Evolutionary conservation across 1,139 yeast genomes (phyloP).

Genomic region (Yamadazyma trypodendri): DNA sequence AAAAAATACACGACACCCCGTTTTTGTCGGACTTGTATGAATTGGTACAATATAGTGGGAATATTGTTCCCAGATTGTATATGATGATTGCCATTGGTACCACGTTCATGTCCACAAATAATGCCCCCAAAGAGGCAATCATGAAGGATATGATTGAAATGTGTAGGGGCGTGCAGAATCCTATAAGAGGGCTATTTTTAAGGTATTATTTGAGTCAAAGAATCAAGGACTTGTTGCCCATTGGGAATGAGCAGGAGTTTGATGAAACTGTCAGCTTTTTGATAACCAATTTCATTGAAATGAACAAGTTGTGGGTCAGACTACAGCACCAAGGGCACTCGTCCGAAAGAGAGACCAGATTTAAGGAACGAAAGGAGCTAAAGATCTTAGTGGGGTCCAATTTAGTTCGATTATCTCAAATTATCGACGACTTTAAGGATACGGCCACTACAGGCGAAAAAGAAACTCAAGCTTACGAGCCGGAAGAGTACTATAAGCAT

Average conservation of each 20-base stretch:
- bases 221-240: constrained; percentile 69
- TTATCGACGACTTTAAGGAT: constrained; percentile 58
- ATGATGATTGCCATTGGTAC: constrained; percentile 96
- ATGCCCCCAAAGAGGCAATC: constrained; percentile 81
- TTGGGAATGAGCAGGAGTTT: constrained; percentile 44
- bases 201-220: constrained; percentile 87
- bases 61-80: constrained; percentile 86
- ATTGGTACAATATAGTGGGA: constrained; percentile 92
- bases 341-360: constrained; percentile 72
- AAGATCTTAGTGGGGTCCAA: constrained; percentile 92
- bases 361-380: constrained; percentile 79
- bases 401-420: constrained; percentile 82
- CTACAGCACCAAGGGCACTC: constrained; percentile 95
- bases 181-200: constrained; percentile 83
- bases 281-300: constrained; percentile 85
- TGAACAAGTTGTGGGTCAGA: constrained; percentile 97
- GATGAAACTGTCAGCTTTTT: constrained; percentile 71
- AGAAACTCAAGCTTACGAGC: constrained; percentile 21
- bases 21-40: constrained; percentile 91
- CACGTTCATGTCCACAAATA: constrained; percentile 74
- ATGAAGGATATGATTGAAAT: constrained; percentile 96
- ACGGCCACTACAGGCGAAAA: not conserved
- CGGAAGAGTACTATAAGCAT: constrained; percentile 52
- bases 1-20: constrained; percentile 37
- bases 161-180: constrained; percentile 98